phyloP scores from a whole-genome alignment of 2,329 filamentous ascomycete genomes.

The Xenosphaeropsis pyriputrescens region DNA sequence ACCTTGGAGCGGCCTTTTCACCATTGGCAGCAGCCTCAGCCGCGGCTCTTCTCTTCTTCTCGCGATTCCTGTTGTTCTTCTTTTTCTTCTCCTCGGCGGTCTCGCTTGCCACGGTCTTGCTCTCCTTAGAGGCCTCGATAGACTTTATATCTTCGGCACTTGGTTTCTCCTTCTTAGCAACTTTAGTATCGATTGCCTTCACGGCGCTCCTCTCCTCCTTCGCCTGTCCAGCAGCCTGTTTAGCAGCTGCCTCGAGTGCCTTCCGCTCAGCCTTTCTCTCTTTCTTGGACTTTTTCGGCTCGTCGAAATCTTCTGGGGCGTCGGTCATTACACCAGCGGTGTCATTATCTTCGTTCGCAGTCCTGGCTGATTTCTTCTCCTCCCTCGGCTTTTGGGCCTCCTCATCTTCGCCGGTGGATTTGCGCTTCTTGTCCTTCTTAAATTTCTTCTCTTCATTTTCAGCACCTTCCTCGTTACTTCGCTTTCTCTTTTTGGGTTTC shows the following conservation, averaged over 20 bases:
- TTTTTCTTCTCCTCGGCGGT: constrained; percentile 17
- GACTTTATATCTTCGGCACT: constrained; percentile 1
- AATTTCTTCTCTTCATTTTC: constrained; percentile 5
- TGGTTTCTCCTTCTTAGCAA: background rate
- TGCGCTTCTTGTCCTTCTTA: constrained; percentile 8
- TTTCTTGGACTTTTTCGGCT: constrained; percentile 20
- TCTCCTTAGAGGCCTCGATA: constrained; percentile 4
- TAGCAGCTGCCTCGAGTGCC: constrained; percentile 14
- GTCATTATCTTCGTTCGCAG: background rate
- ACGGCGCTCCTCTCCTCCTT: constrained; percentile 4
- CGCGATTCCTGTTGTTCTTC: constrained; percentile 21
- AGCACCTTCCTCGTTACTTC: constrained; percentile 4
- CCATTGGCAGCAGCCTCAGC: constrained; percentile 4
- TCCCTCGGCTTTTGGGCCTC: background rate
- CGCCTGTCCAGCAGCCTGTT: constrained; percentile 2
- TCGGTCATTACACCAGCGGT: background rate
- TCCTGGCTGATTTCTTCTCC: background rate
- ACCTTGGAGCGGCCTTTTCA: constrained; percentile 28
- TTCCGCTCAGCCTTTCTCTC: constrained; percentile 19
- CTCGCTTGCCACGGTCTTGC: background rate
- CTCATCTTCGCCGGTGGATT: background rate
- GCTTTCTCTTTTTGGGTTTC: constrained; percentile 10
- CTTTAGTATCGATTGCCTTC: background rate
- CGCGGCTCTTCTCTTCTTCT: constrained; percentile 15
- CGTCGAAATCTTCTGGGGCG: constrained; percentile 13